Percentiles rank a stretch among this genome's conserved stretches.
These are phyloP conservation scores for Narthecium ossifragum DNA, from an alignment of 106 monocot species.

Conservation along the genomic window DNA sequence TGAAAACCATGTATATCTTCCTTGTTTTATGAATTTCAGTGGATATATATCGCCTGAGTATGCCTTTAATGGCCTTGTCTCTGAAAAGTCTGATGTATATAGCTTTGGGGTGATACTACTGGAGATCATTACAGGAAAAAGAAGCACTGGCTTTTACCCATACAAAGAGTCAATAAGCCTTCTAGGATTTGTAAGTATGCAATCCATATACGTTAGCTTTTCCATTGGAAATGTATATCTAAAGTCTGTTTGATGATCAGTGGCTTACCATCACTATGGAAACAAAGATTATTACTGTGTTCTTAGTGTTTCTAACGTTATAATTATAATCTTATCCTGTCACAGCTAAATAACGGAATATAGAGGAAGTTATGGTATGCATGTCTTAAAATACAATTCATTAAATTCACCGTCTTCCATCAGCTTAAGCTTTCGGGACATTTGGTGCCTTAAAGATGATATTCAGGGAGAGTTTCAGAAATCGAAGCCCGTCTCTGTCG, in stretches of 20 bases:
- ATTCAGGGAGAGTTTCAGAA: too few relatives aligned
- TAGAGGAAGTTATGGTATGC: too few relatives aligned
- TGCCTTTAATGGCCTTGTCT: slow-evolving; percentile 25
- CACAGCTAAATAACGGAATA: background rate
- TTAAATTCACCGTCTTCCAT: too few relatives aligned
- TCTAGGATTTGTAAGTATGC: slow-evolving; percentile 21
- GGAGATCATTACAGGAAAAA: slow-evolving; percentile 27
- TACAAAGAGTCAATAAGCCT: slow-evolving; percentile 6
- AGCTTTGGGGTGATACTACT: slow-evolving; percentile 26
- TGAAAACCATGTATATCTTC: background rate
- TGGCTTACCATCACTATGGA: too few relatives aligned
- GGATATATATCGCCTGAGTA: slow-evolving; percentile 39
- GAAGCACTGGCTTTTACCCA: slow-evolving; percentile 9
- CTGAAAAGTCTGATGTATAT: slow-evolving; percentile 29
- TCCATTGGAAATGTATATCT: too few relatives aligned
- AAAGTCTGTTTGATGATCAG: too few relatives aligned
- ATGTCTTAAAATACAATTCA: background rate
- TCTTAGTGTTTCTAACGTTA: too few relatives aligned
- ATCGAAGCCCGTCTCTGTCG: too few relatives aligned
- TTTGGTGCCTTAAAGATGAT: too few relatives aligned
- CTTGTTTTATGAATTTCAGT: slow-evolving; percentile 1
- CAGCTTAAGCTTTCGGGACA: too few relatives aligned
- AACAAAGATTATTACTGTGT: too few relatives aligned
- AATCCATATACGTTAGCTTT: too few relatives aligned
- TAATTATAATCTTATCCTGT: background rate